Base-by-base conservation (phyloP, 176 grass and related monocot genomes). In the Chrysopogon serrulatus region DNA sequence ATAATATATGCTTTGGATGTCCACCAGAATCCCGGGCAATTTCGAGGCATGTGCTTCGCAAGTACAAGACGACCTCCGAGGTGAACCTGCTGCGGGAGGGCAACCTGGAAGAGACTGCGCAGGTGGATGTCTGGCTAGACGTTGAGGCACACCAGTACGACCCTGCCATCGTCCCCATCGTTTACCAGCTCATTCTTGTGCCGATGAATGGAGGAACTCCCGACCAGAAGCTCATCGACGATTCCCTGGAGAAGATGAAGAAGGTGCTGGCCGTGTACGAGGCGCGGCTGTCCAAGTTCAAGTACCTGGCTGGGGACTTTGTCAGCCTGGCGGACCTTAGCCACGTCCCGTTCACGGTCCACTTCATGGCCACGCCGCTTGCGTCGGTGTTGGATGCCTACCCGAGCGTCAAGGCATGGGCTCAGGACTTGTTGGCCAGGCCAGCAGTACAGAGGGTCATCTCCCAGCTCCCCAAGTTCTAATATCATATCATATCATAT, bases 111-210 rank as follows among this genome's bases (percentile, higher is more conserved):
- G 74, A 71, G 10, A 18, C 74, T 2, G 83, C 83, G 0, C 23
- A 61, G 15, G 84, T 86, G 23, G 84, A 86, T 15, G 33, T 86
- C 2, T 73, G 76, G 76, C 7, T 60, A 9, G 76, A 86, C 7
- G 84, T 80, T 1, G 84, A 80, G 31, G 8, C 68, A 1, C 67
- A 86, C 6, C 76, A 80, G 19, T 86, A 73, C 30, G 3, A 39
- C 5, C 28, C 65, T 1, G 67, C 36, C 15, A 48, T 86, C 5
- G 34, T 39, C 2, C 53, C 84, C 5, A 17, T 79, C 17, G 36
- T 86, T 10, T 80, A 51, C 19, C 40, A 86, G 76, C n/a, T 3
- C 49, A 1, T 73, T 12, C 2, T 86, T 8, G 6, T 19, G 23
- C 76, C 76, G 0, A 14, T 56, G 45, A 17, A 15, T 4, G 84